Evolutionary conservation across 306 rosid species (phyloP).

Genomic region (Vicia faba): DNA sequence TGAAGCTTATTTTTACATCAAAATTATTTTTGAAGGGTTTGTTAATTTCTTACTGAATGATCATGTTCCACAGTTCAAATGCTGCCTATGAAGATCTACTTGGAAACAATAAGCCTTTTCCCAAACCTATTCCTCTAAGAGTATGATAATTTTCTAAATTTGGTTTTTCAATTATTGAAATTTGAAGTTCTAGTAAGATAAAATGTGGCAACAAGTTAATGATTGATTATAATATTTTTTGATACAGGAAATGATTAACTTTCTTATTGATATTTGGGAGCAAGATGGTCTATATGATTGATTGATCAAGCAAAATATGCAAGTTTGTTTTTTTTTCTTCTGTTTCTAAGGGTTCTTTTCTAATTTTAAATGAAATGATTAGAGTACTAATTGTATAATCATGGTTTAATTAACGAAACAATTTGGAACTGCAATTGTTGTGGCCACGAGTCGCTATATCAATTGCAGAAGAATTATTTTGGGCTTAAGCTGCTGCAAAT

Average conservation of each 20-base stretch:
- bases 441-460: too few species aligned
- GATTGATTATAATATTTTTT: conserved; percentile 33
- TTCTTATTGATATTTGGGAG: conserved; percentile 85
- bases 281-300: conserved; percentile 80
- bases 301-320: conserved; percentile 12
- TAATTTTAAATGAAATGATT: conserved; percentile 2
- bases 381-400: conserved; percentile 6
- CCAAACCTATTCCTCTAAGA: conserved; percentile 65
- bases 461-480: too few species aligned
- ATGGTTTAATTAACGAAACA: background rate
- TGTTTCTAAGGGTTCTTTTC: too few species aligned
- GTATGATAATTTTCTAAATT: conserved; percentile 56
- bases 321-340: too few species aligned
- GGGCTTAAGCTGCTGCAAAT: too few species aligned
- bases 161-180: conserved; percentile 2
- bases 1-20: background rate
- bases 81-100: conserved; percentile 75
- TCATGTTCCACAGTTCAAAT: conserved; percentile 57
- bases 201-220: conserved; percentile 5
- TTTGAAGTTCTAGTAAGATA: too few species aligned
- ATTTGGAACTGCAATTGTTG: too few species aligned
- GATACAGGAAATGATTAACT: conserved; percentile 81
- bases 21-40: background rate
- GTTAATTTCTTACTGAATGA: conserved; percentile 25
- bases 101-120: conserved; percentile 65